A percentile compares a stretch with the other conserved stretches of the same genome.
These are phyloP conservation scores for Chalara sp. DNA, from an alignment of 2,329 filamentous ascomycete species.

Conservation along the genomic window DNA sequence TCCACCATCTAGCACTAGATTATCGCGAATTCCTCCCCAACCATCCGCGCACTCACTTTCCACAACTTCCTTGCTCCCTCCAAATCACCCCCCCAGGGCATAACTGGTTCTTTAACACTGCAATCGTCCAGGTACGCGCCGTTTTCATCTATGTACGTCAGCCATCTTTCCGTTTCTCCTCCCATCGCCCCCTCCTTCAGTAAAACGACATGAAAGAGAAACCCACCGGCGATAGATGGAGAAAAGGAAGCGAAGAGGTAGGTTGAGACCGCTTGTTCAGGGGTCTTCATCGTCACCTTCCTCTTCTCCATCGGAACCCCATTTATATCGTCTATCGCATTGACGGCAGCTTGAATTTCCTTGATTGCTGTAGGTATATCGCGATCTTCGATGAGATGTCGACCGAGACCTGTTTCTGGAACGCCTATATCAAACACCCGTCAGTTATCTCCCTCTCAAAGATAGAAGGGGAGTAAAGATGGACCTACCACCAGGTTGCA, in stretches of 20 bases:
- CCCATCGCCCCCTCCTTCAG: neutral
- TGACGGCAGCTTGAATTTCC: neutral
- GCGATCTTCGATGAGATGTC: too few relatives aligned
- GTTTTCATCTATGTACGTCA: neutral
- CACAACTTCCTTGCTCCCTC: conserved; percentile 9
- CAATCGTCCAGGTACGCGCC: conserved; percentile 9
- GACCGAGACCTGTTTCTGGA: too few relatives aligned
- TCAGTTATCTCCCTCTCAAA: neutral
- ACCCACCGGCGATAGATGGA: neutral
- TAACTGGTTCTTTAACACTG: neutral
- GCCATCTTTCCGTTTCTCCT: neutral
- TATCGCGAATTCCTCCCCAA: conserved; percentile 7
- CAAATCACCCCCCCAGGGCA: neutral
- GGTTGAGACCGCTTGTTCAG: neutral
- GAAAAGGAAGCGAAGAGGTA: neutral
- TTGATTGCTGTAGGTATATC: neutral
- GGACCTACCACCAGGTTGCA: conserved; percentile 33
- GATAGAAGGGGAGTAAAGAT: neutral
- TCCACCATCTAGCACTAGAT: too few relatives aligned
- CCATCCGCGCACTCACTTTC: conserved; percentile 8
- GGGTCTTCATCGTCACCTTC: neutral
- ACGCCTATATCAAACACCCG: too few relatives aligned
- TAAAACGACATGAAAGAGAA: neutral
- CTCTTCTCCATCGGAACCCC: neutral
- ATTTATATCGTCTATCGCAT: neutral